Conservation (phyloP, 2,329 filamentous ascomycete species). For the Diaporthe eres region DNA sequence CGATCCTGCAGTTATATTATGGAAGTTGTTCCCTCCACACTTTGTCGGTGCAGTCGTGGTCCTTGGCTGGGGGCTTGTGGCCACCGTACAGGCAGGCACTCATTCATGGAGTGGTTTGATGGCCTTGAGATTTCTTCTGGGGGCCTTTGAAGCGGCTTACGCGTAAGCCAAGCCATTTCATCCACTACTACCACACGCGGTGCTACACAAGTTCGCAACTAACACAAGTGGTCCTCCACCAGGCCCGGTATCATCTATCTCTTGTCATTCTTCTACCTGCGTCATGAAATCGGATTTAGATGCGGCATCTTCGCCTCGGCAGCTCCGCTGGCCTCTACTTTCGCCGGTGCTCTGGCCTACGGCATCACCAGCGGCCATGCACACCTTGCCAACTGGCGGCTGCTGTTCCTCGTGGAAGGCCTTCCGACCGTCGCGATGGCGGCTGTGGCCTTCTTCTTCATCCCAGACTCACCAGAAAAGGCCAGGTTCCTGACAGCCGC, state of each 20-base stretch:
- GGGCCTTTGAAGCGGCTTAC: constrained; percentile 28
- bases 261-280: constrained; percentile 26
- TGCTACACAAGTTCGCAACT: background rate
- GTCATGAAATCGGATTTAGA: constrained; percentile 23
- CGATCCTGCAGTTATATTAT: background rate
- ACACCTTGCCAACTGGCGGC: constrained; percentile 34
- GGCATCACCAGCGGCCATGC: constrained; percentile 35
- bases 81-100: constrained; percentile 18
- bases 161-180: background rate
- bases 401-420: constrained; percentile 23
- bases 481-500: constrained; percentile 15
- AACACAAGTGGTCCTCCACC: background rate
- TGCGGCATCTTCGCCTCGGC: constrained; percentile 37
- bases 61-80: constrained; percentile 3
- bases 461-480: constrained; percentile 23
- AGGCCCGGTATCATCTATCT: constrained; percentile 26
- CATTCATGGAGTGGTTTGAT: constrained; percentile 22
- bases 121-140: constrained; percentile 22
- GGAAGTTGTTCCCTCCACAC: constrained; percentile 22
- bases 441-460: constrained; percentile 23
- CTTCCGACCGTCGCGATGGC: constrained; percentile 13
- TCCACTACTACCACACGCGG: too few species aligned
- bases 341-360: constrained; percentile 8
- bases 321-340: constrained; percentile 39
- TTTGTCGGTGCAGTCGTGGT: constrained; percentile 15